phyloP scores from a whole-genome alignment of 345 rosid species.

The Gossypium ekmanianum region DNA sequence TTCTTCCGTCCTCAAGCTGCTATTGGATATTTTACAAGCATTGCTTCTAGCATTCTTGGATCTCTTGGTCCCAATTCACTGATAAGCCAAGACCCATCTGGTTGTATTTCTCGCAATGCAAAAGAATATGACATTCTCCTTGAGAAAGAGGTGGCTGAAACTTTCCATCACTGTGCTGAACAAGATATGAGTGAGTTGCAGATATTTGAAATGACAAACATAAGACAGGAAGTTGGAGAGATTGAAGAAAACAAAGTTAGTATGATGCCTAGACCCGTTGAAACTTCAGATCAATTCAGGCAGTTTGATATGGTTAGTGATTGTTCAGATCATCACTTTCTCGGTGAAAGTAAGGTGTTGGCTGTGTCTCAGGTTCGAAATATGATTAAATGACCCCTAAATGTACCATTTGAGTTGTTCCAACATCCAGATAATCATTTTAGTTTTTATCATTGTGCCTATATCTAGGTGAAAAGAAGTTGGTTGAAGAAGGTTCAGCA shows the following conservation, averaged over 20 bases:
- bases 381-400: conserved; percentile 16
- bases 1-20: conserved; percentile 58
- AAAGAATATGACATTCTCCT: conserved; percentile 31
- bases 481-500: conserved; percentile 88
- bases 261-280: conserved; percentile 17
- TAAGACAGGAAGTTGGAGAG: conserved; percentile 29
- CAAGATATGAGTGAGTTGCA: conserved; percentile 33
- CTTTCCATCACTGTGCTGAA: conserved; percentile 30
- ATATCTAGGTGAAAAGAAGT: conserved; percentile 50
- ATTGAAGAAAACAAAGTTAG: conserved; percentile 24
- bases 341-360: conserved; percentile 39
- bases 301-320: conserved; percentile 74
- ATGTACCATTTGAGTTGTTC: background rate
- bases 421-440: conserved; percentile 3
- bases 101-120: conserved; percentile 35
- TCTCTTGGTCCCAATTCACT: conserved; percentile 39
- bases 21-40: conserved; percentile 57
- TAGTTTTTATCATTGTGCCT: conserved; percentile 11
- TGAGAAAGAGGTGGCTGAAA: conserved; percentile 33
- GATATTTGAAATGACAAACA: conserved; percentile 17
- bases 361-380: conserved; percentile 57
- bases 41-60: conserved; percentile 54
- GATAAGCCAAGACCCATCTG: conserved; percentile 30
- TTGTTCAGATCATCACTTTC: conserved; percentile 80
- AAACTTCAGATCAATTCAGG: conserved; percentile 31